These are phyloP conservation scores for Paramecium octaurelia DNA, from an alignment of 73 alveolate genomes.

Conservation along the genomic window DNA sequence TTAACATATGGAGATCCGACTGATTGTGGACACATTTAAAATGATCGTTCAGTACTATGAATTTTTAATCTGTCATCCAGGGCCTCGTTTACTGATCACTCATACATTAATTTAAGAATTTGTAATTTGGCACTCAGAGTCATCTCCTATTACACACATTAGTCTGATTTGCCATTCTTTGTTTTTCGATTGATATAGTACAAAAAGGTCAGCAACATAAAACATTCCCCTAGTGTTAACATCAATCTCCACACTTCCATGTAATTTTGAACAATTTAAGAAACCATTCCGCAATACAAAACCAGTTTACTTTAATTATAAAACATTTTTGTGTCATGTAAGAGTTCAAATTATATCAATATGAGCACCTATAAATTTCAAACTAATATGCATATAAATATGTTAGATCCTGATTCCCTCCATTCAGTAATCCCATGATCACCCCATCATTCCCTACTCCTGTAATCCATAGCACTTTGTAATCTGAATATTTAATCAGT, in stretches of 20 bases:
- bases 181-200: background rate
- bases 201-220: background rate
- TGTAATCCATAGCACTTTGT: background rate
- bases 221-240: background rate
- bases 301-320: background rate
- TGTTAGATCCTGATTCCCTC: background rate
- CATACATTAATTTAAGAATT: background rate
- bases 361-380: background rate
- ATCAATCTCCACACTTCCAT: background rate
- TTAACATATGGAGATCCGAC: background rate
- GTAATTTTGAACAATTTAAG: background rate
- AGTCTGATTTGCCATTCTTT: background rate
- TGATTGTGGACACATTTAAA: background rate
- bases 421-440: background rate
- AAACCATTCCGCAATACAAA: background rate
- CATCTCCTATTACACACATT: background rate
- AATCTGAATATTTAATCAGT: background rate
- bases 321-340: background rate
- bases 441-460: background rate
- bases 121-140: background rate
- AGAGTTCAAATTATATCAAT: background rate
- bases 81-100: conserved; percentile 1
- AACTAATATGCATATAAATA: background rate
- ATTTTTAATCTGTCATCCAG: background rate
- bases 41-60: background rate